These are phyloP conservation scores for Exophiala bonariae DNA, from an alignment of 2,329 filamentous ascomycete genomes.

Conservation along the genomic window DNA sequence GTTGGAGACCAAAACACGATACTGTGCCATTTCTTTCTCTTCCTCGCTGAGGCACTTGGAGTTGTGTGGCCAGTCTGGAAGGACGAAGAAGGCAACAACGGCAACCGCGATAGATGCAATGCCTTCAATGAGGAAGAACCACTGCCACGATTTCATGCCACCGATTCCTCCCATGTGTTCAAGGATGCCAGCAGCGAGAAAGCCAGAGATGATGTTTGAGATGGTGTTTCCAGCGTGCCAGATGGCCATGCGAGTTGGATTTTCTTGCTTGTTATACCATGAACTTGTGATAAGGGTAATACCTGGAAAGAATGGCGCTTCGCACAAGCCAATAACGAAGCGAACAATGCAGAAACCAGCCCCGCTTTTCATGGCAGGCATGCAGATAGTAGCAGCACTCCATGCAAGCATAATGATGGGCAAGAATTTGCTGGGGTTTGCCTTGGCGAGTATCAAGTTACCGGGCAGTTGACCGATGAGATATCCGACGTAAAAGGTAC, in stretches of 20 bases:
- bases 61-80: slow-evolving; percentile 46
- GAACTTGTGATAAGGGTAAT: slow-evolving; percentile 42
- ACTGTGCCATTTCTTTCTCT: slow-evolving; percentile 33
- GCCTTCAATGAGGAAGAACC: slow-evolving; percentile 66
- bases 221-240: slow-evolving; percentile 50
- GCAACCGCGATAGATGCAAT: slow-evolving; percentile 59
- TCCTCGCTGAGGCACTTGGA: slow-evolving; percentile 42
- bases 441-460: slow-evolving; percentile 31
- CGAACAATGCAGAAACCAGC: slow-evolving; percentile 41
- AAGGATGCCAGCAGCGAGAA: slow-evolving; percentile 47
- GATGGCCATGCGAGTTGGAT: slow-evolving; percentile 45
- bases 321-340: slow-evolving; percentile 51
- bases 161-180: slow-evolving; percentile 38
- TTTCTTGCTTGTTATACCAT: slow-evolving; percentile 50
- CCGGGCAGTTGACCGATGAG: slow-evolving; percentile 30
- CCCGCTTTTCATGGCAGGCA: slow-evolving; percentile 40
- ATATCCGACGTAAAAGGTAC: slow-evolving; percentile 18
- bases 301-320: slow-evolving; percentile 58
- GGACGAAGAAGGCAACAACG: slow-evolving; percentile 51
- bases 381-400: slow-evolving; percentile 35
- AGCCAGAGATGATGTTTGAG: slow-evolving; percentile 47
- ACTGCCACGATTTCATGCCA: slow-evolving; percentile 56
- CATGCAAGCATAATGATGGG: slow-evolving; percentile 33
- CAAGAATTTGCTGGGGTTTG: slow-evolving; percentile 32
- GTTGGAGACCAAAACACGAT: slow-evolving; percentile 4